Conservation (phyloP, 2,329 filamentous ascomycete species). For the Monosporascus sp. region DNA sequence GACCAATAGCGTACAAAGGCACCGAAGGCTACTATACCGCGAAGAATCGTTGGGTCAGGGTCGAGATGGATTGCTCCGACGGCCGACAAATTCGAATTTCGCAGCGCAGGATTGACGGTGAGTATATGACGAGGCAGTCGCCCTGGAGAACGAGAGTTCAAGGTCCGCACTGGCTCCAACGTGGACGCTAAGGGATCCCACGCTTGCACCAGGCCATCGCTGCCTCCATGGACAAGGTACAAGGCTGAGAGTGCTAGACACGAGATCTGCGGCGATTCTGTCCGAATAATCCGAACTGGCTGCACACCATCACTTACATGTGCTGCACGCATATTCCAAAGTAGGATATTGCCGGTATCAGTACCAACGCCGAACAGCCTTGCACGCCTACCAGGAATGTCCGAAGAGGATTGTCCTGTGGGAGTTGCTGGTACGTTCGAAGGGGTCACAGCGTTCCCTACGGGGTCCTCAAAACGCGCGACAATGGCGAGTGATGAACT, state of each 20-base stretch:
- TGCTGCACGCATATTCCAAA: conserved; percentile 79
- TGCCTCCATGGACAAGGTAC: conserved; percentile 88
- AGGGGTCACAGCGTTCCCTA: conserved; percentile 49
- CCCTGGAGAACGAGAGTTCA: conserved; percentile 79
- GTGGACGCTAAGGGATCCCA: conserved; percentile 93
- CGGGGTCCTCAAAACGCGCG: conserved; percentile 72
- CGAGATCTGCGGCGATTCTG: conserved; percentile 83
- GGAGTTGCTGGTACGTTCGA: conserved; percentile 47
- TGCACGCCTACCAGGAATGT: conserved; percentile 80
- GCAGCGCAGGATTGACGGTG: conserved; percentile 49
- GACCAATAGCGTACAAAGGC: conserved; percentile 89
- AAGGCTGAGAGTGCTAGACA: conserved; percentile 78
- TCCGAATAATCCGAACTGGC: conserved; percentile 78
- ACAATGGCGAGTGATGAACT: conserved; percentile 66
- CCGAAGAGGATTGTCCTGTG: conserved; percentile 36
- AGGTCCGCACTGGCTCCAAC: conserved; percentile 70
- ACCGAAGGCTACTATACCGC: conserved; percentile 82
- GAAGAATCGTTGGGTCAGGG: conserved; percentile 76
- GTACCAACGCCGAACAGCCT: conserved; percentile 81
- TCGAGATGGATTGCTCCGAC: conserved; percentile 83
- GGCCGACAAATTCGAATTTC: conserved; percentile 71
- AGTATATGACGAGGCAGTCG: conserved; percentile 70
- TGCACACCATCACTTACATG: conserved; percentile 54
- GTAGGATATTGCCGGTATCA: conserved; percentile 64
- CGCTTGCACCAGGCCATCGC: conserved; percentile 88